Percentiles rank a stretch among this genome's conserved stretches.
These are phyloP conservation scores for Hanseniaspora lindneri DNA, from an alignment of 805 yeast species.

Conservation along the genomic window DNA sequence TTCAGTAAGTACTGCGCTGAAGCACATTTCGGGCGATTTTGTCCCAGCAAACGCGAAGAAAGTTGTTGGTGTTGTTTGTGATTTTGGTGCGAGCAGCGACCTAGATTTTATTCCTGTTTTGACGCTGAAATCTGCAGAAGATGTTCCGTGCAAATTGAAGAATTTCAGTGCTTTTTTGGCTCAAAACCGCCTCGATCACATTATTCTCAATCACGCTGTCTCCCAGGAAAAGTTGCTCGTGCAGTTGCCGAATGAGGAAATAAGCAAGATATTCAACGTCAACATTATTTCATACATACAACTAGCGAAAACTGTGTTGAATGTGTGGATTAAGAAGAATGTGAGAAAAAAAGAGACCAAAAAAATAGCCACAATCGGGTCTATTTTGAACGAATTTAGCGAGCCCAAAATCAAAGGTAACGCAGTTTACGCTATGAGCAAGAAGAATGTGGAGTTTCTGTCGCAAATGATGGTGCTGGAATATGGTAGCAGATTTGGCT, in stretches of 20 bases:
- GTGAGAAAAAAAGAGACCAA: background rate
- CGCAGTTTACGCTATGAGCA: constrained; percentile 5
- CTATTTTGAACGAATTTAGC: background rate
- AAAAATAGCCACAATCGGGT: constrained; percentile 6
- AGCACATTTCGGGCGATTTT: too few relatives aligned
- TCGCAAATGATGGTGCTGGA: background rate
- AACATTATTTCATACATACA: constrained; percentile 4
- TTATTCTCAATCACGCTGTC: constrained; percentile 9
- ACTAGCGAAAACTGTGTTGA: background rate
- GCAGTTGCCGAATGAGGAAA: background rate
- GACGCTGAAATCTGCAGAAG: background rate
- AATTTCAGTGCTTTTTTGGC: background rate
- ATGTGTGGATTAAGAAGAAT: constrained; percentile 4
- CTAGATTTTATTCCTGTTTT: background rate
- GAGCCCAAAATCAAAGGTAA: constrained; percentile 1
- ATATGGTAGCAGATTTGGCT: background rate
- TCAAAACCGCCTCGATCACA: background rate
- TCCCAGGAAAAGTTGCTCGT: constrained; percentile 5
- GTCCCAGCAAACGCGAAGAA: too few relatives aligned
- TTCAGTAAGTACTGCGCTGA: background rate
- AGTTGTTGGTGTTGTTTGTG: background rate
- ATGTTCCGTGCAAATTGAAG: background rate
- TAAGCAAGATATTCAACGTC: constrained; percentile 1
- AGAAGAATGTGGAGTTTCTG: constrained; percentile 9
- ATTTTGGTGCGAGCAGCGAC: background rate